Evolutionary conservation across 192 early-diverging fungal genomes (phyloP).

Genomic region (Podila horticola): DNA sequence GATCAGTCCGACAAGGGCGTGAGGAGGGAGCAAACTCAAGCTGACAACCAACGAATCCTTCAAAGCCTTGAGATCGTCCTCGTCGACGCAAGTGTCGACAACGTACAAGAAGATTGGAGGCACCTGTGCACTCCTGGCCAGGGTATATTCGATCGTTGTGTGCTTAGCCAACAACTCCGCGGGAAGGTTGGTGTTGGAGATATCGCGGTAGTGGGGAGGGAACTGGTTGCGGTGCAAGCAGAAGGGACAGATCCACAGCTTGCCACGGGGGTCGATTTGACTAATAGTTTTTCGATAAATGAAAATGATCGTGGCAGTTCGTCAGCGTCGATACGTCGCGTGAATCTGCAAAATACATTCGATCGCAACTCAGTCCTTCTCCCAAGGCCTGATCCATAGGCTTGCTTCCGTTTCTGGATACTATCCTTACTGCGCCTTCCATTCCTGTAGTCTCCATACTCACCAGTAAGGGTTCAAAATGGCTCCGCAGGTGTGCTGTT

Average conservation of each 20-base stretch:
- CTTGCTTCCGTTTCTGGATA: not conserved
- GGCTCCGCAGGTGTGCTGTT: slow-evolving; percentile 88
- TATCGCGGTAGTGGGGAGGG: slow-evolving; percentile 97
- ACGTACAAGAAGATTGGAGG: slow-evolving; percentile 98
- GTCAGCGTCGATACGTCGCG: not conserved
- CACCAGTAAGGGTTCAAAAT: slow-evolving; percentile 99
- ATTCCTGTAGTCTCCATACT: slow-evolving; percentile 10
- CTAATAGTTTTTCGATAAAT: slow-evolving; percentile 48
- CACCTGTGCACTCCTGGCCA: slow-evolving; percentile 84
- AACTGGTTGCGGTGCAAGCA: slow-evolving; percentile 97
- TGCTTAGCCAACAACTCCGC: slow-evolving; percentile 91
- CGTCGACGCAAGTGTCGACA: slow-evolving; percentile 96
- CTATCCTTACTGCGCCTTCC: not conserved
- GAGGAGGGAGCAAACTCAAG: slow-evolving; percentile 90
- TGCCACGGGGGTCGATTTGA: slow-evolving; percentile 95
- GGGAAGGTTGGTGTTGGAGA: slow-evolving; percentile 90
- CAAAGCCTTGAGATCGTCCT: slow-evolving; percentile 94
- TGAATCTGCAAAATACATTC: not conserved
- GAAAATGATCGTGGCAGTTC: not conserved
- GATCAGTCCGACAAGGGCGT: slow-evolving; percentile 94
- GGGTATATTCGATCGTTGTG: slow-evolving; percentile 97
- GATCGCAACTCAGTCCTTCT: not conserved
- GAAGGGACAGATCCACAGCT: slow-evolving; percentile 99
- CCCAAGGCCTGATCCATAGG: not conserved
- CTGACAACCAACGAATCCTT: slow-evolving; percentile 93